Percentiles rank a stretch among this genome's conserved stretches.
phyloP scores from a whole-genome alignment of 345 rosid genomes.

The Clausena lansium region DNA sequence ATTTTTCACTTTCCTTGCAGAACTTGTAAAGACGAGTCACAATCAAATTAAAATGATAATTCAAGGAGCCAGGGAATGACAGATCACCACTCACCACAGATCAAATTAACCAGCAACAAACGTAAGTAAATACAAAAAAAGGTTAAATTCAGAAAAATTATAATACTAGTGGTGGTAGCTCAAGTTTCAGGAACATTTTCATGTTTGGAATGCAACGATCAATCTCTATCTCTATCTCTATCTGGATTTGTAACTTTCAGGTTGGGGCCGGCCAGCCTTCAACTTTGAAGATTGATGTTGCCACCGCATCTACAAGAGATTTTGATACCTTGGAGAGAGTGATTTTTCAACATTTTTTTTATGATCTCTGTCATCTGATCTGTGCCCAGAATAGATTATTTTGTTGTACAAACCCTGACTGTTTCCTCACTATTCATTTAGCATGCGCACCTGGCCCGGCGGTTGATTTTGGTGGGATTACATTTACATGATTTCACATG shows the following conservation, averaged over 20 bases:
- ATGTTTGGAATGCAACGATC: background rate
- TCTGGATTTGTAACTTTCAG: conserved; percentile 17
- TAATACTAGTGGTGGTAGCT: conserved; percentile 4
- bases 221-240: background rate
- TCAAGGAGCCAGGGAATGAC: background rate
- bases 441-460: background rate
- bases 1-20: background rate
- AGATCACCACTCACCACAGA: conserved; percentile 7
- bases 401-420: background rate
- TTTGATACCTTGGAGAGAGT: background rate
- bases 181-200: conserved; percentile 7
- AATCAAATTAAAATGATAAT: background rate
- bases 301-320: background rate
- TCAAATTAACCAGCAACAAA: background rate
- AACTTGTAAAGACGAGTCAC: background rate
- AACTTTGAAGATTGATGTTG: conserved; percentile 12
- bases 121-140: background rate
- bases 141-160: background rate
- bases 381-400: background rate
- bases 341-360: background rate
- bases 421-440: background rate
- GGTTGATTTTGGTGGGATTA: background rate
- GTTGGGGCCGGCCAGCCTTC: conserved; percentile 20
- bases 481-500: background rate
- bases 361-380: background rate